These are phyloP conservation scores for Lizonia empirigonia DNA, from an alignment of 2,329 filamentous ascomycete genomes.

Conservation along the genomic window DNA sequence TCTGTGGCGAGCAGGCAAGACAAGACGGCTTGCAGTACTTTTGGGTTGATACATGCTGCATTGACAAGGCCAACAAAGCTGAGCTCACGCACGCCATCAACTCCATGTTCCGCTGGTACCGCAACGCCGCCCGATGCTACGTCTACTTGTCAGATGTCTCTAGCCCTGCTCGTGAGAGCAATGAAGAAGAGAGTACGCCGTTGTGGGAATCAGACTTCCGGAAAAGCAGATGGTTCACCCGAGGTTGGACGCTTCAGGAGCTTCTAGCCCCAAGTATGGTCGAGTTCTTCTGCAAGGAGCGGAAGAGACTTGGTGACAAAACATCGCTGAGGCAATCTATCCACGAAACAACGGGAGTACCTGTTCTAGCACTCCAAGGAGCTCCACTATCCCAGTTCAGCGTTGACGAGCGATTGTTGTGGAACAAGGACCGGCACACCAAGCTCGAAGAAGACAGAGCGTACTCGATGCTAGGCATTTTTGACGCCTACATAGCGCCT, in stretches of 20 bases:
- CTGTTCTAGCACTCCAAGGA: neutral
- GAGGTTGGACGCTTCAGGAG: no score
- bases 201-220: conserved; percentile 4
- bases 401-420: conserved; percentile 15
- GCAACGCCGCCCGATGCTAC: neutral
- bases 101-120: conserved; percentile 19
- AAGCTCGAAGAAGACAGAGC: conserved; percentile 11
- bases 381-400: conserved; percentile 4
- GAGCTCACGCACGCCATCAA: conserved; percentile 15
- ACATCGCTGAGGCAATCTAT: neutral
- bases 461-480: conserved; percentile 20
- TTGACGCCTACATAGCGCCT: conserved; percentile 15
- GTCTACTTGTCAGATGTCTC: neutral
- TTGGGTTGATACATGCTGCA: no score
- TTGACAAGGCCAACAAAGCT: no score
- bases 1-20: no score
- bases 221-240: neutral
- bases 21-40: no score
- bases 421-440: conserved; percentile 15
- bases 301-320: conserved; percentile 14
- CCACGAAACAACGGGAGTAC: no score
- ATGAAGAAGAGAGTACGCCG: neutral
- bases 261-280: conserved; percentile 21
- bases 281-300: conserved; percentile 21
- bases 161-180: no score